Evolutionary conservation across 345 rosid genomes (phyloP).

Genomic region (Eucalyptus sp.): DNA sequence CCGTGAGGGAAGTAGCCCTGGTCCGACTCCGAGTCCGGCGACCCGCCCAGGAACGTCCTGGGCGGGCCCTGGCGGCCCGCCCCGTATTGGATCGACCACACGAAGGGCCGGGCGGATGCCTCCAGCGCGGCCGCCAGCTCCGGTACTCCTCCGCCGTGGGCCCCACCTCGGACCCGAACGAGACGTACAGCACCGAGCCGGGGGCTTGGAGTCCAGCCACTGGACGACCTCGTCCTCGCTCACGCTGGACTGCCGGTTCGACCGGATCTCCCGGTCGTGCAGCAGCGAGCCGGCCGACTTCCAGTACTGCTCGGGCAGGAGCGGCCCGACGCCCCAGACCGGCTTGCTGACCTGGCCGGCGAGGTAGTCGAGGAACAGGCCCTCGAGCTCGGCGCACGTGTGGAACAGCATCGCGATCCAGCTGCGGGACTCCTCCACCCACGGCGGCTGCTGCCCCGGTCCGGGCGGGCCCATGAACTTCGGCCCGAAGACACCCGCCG

Average conservation of each 20-base stretch:
- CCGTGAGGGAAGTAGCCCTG: background rate
- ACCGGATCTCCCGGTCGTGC: conserved; percentile 13
- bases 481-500: background rate
- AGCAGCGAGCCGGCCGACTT: conserved; percentile 7
- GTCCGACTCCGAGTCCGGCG: background rate
- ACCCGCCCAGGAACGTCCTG: background rate
- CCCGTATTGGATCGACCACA: conserved; percentile 4
- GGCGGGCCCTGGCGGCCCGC: conserved; percentile 3
- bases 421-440: conserved; percentile 6
- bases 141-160: conserved; percentile 9
- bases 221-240: conserved; percentile 11
- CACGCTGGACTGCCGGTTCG: conserved; percentile 7
- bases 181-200: conserved; percentile 24
- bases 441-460: conserved; percentile 21
- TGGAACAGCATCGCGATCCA: conserved; percentile 12
- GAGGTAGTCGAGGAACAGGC: conserved; percentile 11
- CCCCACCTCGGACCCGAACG: conserved; percentile 29
- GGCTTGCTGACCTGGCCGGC: conserved; percentile 11
- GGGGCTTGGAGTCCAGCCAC: conserved; percentile 25
- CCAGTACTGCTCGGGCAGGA: conserved; percentile 25
- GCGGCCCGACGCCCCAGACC: conserved; percentile 34
- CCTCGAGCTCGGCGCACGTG: conserved; percentile 29
- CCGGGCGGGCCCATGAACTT: conserved; percentile 10
- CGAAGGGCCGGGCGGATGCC: conserved; percentile 1
- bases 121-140: conserved; percentile 7